Percentiles rank a stretch among this genome's conserved stretches.
phyloP scores from a whole-genome alignment of 2,329 filamentous ascomycete genomes.

The Alternaria gaisen region DNA sequence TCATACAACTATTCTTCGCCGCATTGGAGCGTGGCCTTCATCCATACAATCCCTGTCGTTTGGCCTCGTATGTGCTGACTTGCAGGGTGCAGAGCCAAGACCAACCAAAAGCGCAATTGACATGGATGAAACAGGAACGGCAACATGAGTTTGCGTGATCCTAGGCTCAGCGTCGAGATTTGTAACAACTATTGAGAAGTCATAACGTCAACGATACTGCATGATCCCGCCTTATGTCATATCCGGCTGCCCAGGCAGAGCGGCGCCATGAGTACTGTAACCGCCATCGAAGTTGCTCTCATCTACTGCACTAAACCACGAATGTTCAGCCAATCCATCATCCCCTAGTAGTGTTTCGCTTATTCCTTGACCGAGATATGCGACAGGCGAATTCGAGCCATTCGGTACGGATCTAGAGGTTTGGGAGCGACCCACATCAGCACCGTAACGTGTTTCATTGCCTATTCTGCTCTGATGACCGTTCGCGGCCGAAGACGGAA shows the following conservation, averaged over 20 bases:
- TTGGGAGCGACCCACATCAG: neutral
- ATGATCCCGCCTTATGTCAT: neutral
- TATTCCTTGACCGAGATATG: too few relatives aligned
- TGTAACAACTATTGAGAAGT: too few relatives aligned
- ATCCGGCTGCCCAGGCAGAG: neutral
- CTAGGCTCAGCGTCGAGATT: neutral
- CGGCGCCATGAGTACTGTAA: neutral
- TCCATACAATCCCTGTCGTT: too few relatives aligned
- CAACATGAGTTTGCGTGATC: neutral
- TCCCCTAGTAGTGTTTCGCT: neutral
- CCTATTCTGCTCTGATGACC: neutral
- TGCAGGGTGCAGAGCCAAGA: too few relatives aligned
- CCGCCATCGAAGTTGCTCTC: neutral
- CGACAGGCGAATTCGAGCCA: neutral
- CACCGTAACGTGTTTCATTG: neutral
- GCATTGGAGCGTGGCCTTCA: too few relatives aligned
- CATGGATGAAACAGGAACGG: too few relatives aligned
- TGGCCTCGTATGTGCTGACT: too few relatives aligned
- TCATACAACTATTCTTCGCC: too few relatives aligned
- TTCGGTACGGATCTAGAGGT: rapidly evolving
- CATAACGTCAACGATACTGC: neutral
- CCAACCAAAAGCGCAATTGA: too few relatives aligned
- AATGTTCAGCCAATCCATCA: neutral
- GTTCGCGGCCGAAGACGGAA: neutral
- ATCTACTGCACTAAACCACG: neutral